Percentiles rank a stretch among this genome's conserved stretches.
phyloP scores from a whole-genome alignment of 495 filamentous ascomycete species.

The Pyronema omphalodes region DNA sequence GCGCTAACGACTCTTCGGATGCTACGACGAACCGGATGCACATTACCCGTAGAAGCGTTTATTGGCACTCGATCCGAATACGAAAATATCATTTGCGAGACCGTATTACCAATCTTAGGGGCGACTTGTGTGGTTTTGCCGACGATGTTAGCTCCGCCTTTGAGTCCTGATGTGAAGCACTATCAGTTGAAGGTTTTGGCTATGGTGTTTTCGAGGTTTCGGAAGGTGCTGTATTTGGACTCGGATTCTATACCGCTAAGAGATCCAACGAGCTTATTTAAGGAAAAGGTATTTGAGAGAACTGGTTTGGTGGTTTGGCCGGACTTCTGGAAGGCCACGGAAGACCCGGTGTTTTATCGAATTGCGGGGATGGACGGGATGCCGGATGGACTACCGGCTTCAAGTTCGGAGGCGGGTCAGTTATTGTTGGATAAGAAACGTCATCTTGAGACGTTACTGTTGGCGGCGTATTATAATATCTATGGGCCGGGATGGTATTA shows the following conservation, averaged over 20 bases:
- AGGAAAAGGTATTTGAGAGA: constrained; percentile 33
- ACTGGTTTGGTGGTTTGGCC: constrained; percentile 42
- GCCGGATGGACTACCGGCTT: constrained; percentile 20
- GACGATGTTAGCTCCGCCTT: constrained; percentile 7
- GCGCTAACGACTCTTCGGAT: constrained; percentile 35
- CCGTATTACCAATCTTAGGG: constrained; percentile 32
- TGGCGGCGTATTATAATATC: constrained; percentile 45
- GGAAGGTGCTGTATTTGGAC: constrained; percentile 44
- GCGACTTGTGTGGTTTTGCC: constrained; percentile 31
- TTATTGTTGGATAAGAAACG: constrained; percentile 38
- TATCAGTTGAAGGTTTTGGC: constrained; percentile 46
- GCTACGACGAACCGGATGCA: constrained; percentile 38
- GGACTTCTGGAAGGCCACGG: constrained; percentile 41
- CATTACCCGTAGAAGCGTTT: constrained; percentile 40
- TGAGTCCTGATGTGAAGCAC: constrained; percentile 13
- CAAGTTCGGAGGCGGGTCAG: constrained; percentile 38
- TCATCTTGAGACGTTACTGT: constrained; percentile 34
- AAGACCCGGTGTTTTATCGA: constrained; percentile 34
- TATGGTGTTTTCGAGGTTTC: constrained; percentile 41
- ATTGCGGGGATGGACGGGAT: constrained; percentile 33
- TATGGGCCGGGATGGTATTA: constrained; percentile 43
- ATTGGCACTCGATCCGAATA: constrained; percentile 34
- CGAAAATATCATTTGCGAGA: constrained; percentile 35
- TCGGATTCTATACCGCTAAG: constrained; percentile 38
- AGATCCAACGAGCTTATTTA: constrained; percentile 34